Evolutionary conservation across 768 basidiomycete genomes (phyloP), one percentile per base, ranked within the genome.

Genomic region (Rhodocollybia butyracea): DNA sequence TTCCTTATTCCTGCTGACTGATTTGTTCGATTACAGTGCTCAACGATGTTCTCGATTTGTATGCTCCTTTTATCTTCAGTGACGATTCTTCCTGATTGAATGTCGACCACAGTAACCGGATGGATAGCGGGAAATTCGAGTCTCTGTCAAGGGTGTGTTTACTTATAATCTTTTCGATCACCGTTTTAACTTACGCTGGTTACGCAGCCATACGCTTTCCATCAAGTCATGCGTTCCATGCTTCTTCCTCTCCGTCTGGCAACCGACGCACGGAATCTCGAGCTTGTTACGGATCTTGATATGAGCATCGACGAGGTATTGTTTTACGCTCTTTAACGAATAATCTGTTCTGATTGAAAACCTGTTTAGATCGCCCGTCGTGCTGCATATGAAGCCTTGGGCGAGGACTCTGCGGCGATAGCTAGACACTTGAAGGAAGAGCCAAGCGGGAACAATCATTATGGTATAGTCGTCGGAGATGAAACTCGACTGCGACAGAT

Each of bases 101-200:
- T 3, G 19, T 46, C 24, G 53, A 80, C n/a, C n/a, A n/a, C n/a
- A n/a, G 83, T 63, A 82, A 85, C 70, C 79, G 84, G 38, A 85
- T 85, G 84, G 86, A 89, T 62, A 83, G 82, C 51, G 85, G 85
- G 1, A 74, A 81, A 42, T 88, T 91, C 57, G 82, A 85, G 64
- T 80, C 78, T 6, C 65, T 81, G n/a, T 66, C 72, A 15, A 72
- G 71, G 61, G 73, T 73, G 55, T 32, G 57, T 59, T 19, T 22
- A n/a, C 27, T 7, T 27, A 12, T 22, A 11, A 6, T 21, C 31
- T 17, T 32, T 32, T 24, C 24, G 17, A 32, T 51, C n/a, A 19
- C n/a, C 29, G 30, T 15, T 0, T 15, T 7, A 21, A 4, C 29
- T 43, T 21, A 21, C 15, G 17, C 6, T 32, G 12, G 21, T 13